Evolutionary conservation across 805 yeast genomes (phyloP).

Genomic region (Candida dajiaensis): DNA sequence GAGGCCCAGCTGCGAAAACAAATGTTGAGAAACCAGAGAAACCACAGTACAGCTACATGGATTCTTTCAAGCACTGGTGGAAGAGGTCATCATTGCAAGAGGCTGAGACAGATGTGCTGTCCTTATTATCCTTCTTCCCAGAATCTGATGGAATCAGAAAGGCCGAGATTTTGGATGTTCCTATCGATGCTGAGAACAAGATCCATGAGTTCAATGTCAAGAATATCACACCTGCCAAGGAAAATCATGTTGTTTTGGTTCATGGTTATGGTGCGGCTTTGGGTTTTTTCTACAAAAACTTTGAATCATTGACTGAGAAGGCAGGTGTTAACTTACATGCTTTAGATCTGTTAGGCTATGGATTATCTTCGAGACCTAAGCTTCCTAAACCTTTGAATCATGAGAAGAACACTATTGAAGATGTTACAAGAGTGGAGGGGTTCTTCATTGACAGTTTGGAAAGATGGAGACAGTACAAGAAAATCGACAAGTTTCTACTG

Average conservation of each 20-base stretch:
- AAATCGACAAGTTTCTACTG: slow-evolving; percentile 47
- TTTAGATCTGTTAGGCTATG: slow-evolving; percentile 57
- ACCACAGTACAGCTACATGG: slow-evolving; percentile 20
- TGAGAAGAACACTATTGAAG: slow-evolving; percentile 19
- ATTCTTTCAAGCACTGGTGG: slow-evolving; percentile 40
- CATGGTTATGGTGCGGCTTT: slow-evolving; percentile 89
- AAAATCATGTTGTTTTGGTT: slow-evolving; percentile 55
- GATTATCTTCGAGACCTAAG: slow-evolving; percentile 51
- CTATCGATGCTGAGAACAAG: slow-evolving; percentile 41
- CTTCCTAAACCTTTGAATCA: slow-evolving; percentile 14
- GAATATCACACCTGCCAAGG: slow-evolving; percentile 31
- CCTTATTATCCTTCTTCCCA: slow-evolving; percentile 55
- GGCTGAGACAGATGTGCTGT: slow-evolving; percentile 47
- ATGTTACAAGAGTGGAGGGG: slow-evolving; percentile 26
- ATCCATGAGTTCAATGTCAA: slow-evolving; percentile 71
- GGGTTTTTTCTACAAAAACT: slow-evolving; percentile 66
- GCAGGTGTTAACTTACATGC: slow-evolving; percentile 57
- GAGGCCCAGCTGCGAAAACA: neutral
- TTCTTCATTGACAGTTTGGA: slow-evolving; percentile 46
- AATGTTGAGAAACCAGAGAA: neutral
- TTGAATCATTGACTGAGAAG: slow-evolving; percentile 41
- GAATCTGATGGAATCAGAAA: slow-evolving; percentile 41
- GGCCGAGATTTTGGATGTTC: slow-evolving; percentile 46
- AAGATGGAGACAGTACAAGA: slow-evolving; percentile 44
- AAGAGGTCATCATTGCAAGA: slow-evolving; percentile 26